phyloP scores from a whole-genome alignment of 2,329 filamentous ascomycete genomes.

The Coleophoma eucalyptorum region DNA sequence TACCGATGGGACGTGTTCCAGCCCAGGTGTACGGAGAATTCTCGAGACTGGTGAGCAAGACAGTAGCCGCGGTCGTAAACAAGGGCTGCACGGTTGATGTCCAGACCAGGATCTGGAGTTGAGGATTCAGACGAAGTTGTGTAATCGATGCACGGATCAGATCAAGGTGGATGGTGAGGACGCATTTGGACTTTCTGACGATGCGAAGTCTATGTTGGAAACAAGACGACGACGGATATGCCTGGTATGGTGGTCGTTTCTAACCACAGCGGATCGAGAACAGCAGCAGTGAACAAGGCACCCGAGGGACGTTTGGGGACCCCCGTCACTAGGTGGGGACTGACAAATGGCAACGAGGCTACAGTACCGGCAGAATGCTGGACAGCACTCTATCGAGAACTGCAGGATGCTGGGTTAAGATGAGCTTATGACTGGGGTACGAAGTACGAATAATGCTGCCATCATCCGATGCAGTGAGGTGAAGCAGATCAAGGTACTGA shows the following conservation, averaged over 20 bases:
- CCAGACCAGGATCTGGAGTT: slow-evolving; percentile 8
- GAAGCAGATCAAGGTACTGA: slow-evolving; percentile 9
- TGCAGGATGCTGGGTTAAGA: slow-evolving; percentile 23
- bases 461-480: slow-evolving; percentile 25
- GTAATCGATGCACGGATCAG: slow-evolving; percentile 14
- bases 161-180: slow-evolving; percentile 13
- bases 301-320: slow-evolving; percentile 12
- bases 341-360: slow-evolving; percentile 22
- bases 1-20: slow-evolving; percentile 11
- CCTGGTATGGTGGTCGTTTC: background rate
- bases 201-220: background rate
- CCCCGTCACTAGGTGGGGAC: slow-evolving; percentile 17
- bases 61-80: slow-evolving; percentile 4
- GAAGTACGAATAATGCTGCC: slow-evolving; percentile 20
- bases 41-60: slow-evolving; percentile 12
- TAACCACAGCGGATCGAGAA: background rate
- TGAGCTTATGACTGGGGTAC: slow-evolving; percentile 23
- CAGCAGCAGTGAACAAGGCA: background rate
- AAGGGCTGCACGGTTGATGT: slow-evolving; percentile 21
- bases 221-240: background rate
- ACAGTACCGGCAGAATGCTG: slow-evolving; percentile 12
- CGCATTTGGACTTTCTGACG: slow-evolving; percentile 4
- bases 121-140: slow-evolving; percentile 16
- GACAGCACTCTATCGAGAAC: slow-evolving; percentile 22
- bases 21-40: slow-evolving; percentile 14